phyloP scores from a whole-genome alignment of 495 filamentous ascomycete species.

The Talaromyces wortmannii region DNA sequence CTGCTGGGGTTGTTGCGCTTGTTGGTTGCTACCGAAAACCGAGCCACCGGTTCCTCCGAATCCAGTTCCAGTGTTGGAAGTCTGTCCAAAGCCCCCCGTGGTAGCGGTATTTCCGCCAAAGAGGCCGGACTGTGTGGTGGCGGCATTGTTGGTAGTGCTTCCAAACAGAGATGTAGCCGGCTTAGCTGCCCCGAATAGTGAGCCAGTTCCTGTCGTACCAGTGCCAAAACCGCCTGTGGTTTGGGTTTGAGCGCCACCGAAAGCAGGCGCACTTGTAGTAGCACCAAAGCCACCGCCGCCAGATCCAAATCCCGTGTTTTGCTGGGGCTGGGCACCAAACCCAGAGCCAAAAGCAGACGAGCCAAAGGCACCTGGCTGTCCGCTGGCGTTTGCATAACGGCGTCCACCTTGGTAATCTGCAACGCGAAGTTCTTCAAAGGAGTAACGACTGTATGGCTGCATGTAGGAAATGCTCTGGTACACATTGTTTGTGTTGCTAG shows the following conservation, averaged over 20 bases:
- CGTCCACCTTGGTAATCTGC: constrained; percentile 87
- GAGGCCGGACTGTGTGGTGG: constrained; percentile 20
- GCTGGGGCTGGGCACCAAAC: neutral
- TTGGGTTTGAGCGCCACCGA: constrained; percentile 36
- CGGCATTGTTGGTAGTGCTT: constrained; percentile 12
- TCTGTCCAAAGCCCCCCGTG: constrained; percentile 14
- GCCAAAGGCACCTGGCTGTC: constrained; percentile 80
- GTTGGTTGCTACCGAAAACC: constrained; percentile 38
- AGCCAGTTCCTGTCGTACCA: constrained; percentile 23
- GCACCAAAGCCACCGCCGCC: constrained; percentile 34
- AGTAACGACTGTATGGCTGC: constrained; percentile 81
- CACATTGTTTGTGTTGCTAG: constrained; percentile 52
- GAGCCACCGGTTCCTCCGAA: constrained; percentile 34
- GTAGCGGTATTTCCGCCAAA: constrained; percentile 7
- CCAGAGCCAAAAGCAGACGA: constrained; percentile 30
- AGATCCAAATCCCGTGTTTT: constrained; percentile 12
- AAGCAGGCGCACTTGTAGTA: constrained; percentile 36
- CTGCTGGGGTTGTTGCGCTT: constrained; percentile 28
- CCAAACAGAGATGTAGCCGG: constrained; percentile 35
- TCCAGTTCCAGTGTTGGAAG: constrained; percentile 17
- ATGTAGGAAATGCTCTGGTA: constrained; percentile 88
- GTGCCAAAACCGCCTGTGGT: constrained; percentile 53
- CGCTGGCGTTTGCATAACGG: constrained; percentile 70
- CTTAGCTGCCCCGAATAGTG: constrained; percentile 32
- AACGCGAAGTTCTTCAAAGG: constrained; percentile 81